Evolutionary conservation across 768 basidiomycete genomes (phyloP).

Genomic region (Gloeostereum incarnatum): DNA sequence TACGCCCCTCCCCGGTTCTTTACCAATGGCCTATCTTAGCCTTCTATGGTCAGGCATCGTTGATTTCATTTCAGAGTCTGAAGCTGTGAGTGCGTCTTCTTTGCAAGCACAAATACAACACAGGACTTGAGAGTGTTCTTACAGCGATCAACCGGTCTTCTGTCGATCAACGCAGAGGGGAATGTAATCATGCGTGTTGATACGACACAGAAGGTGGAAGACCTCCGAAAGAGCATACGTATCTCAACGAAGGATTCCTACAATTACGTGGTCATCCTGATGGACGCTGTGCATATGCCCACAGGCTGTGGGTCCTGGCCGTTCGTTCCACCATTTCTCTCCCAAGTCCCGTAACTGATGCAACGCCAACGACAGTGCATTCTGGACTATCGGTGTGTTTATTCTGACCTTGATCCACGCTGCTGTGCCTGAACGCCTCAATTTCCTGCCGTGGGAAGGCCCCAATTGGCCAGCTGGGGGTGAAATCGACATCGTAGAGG

Average conservation of each 20-base stretch:
- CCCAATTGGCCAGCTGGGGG: conserved; percentile 58
- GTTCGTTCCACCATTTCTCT: conserved; percentile 9
- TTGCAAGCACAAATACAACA: not conserved
- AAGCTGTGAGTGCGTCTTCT: conserved; percentile 36
- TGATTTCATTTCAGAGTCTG: conserved; percentile 51
- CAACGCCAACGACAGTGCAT: conserved; percentile 9
- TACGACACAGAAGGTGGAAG: conserved; percentile 65
- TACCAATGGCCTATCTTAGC: not conserved
- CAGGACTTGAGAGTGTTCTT: not conserved
- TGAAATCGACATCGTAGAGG: conserved; percentile 83
- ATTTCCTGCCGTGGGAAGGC: conserved; percentile 27
- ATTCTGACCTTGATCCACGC: too few relatives aligned
- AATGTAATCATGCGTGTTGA: conserved; percentile 87
- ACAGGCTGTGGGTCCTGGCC: conserved; percentile 63
- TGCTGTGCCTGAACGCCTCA: not conserved
- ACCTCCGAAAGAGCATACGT: conserved; percentile 66
- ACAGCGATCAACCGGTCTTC: conserved; percentile 48
- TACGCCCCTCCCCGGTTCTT: conserved; percentile 14
- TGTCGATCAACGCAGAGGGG: conserved; percentile 58
- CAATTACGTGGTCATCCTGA: conserved; percentile 62
- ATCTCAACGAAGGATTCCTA: conserved; percentile 56
- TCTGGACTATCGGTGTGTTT: conserved; percentile 26
- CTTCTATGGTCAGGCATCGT: conserved; percentile 30
- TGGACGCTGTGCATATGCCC: conserved; percentile 78
- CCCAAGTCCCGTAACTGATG: not conserved